Conservation (phyloP, 495 filamentous ascomycete species). For the Beverwykella pulmonaria region DNA sequence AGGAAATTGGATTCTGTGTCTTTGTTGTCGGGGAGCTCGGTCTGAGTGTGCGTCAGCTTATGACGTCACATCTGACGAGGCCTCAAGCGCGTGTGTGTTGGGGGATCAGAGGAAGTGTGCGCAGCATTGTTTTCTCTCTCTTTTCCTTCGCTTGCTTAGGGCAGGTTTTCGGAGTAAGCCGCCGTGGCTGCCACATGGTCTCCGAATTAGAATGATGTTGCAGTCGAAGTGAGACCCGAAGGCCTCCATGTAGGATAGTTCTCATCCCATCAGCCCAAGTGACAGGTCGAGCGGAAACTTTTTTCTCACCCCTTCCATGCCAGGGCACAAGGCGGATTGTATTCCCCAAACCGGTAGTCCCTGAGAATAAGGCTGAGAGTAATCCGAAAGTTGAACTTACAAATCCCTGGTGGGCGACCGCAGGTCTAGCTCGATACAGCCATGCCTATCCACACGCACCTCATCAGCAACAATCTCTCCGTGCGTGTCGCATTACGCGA, state of each 20-base stretch:
- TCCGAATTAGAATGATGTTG: not conserved
- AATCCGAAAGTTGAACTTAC: slow-evolving; percentile 35
- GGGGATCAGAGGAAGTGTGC: not conserved
- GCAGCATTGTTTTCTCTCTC: not conserved
- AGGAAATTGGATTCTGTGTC: slow-evolving; percentile 52
- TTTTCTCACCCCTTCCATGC: not conserved
- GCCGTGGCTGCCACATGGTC: not conserved
- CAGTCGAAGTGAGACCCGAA: not conserved
- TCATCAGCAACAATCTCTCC: not conserved
- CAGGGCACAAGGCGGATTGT: not conserved
- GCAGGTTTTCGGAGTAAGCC: not conserved
- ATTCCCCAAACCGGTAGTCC: not conserved
- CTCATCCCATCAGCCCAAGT: not conserved
- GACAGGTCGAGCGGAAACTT: not conserved
- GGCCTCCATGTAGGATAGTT: not conserved
- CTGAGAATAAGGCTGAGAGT: slow-evolving; percentile 21
- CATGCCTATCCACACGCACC: slow-evolving; percentile 38
- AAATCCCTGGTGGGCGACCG: slow-evolving; percentile 56
- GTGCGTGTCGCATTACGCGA: too few relatives aligned
- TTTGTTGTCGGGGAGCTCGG: slow-evolving; percentile 53
- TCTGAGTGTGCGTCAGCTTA: slow-evolving; percentile 42
- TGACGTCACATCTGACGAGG: slow-evolving; percentile 13
- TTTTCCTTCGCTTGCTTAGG: not conserved
- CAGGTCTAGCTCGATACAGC: slow-evolving; percentile 53
- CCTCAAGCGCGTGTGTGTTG: not conserved